Conservation (phyloP, 768 basidiomycete species). For the Phlebiopsis flavidoalba region DNA sequence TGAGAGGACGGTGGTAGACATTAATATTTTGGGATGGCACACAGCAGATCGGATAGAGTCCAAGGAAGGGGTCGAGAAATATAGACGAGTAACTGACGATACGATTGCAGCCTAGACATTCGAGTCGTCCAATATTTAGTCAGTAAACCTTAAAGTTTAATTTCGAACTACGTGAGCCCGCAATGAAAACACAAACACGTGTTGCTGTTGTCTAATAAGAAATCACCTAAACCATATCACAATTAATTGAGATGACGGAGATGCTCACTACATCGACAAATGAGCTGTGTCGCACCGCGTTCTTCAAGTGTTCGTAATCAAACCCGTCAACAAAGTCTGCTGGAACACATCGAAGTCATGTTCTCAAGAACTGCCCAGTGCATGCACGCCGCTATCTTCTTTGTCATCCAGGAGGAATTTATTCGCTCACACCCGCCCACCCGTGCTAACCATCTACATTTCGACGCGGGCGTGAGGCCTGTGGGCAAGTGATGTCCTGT, state of each 20-base stretch:
- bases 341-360: conserved; percentile 38
- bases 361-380: conserved; percentile 53
- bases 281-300: conserved; percentile 41
- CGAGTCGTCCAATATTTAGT: too few relatives aligned
- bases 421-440: too few relatives aligned
- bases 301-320: conserved; percentile 43
- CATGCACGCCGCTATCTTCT: conserved; percentile 50
- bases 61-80: neutral
- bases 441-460: conserved; percentile 41
- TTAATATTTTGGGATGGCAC: conserved; percentile 48
- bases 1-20: conserved; percentile 47
- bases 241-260: neutral
- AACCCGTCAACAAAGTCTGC: conserved; percentile 38
- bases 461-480: conserved; percentile 28
- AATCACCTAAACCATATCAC: too few relatives aligned
- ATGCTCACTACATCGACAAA: conserved; percentile 47
- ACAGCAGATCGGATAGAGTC: conserved; percentile 28
- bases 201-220: too few relatives aligned
- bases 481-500: conserved; percentile 34
- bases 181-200: too few relatives aligned
- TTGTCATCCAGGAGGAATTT: conserved; percentile 52
- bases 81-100: conserved; percentile 29
- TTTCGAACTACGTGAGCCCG: too few relatives aligned
- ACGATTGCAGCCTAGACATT: conserved; percentile 37
- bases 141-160: too few relatives aligned